Evolutionary conservation across 2,329 filamentous ascomycete species (phyloP).

Genomic region (Raffaelea deltoideospora): DNA sequence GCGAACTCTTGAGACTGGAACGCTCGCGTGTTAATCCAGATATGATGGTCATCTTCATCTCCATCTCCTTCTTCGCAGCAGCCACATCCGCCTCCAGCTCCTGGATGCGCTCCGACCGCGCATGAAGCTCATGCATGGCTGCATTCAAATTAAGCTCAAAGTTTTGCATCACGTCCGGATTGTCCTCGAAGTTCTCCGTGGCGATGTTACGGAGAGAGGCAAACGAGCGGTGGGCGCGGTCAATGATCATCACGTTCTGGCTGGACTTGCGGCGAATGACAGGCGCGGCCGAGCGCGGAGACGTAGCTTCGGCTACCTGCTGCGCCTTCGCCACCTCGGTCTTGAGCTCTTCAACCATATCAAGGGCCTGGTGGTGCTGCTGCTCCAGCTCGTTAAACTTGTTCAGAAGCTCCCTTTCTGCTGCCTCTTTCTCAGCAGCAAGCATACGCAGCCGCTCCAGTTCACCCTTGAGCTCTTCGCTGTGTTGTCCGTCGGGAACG

Average conservation of each 20-base stretch:
- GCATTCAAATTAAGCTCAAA: conserved; percentile 87
- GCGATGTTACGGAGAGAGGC: conserved; percentile 81
- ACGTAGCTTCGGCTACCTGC: conserved; percentile 37
- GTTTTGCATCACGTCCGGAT: conserved; percentile 75
- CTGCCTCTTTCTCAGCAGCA: conserved; percentile 61
- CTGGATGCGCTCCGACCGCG: conserved; percentile 76
- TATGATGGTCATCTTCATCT: conserved; percentile 91
- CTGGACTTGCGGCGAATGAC: conserved; percentile 88
- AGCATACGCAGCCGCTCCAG: conserved; percentile 55
- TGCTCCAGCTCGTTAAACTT: conserved; percentile 74
- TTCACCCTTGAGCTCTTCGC: conserved; percentile 38
- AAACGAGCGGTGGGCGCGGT: conserved; percentile 83
- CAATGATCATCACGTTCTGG: conserved; percentile 72
- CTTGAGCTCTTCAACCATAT: conserved; percentile 83
- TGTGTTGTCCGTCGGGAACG: not conserved
- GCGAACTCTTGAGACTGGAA: conserved; percentile 69
- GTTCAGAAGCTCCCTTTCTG: conserved; percentile 55
- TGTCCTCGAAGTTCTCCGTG: conserved; percentile 65
- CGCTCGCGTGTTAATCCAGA: conserved; percentile 85
- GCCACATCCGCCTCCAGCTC: conserved; percentile 75
- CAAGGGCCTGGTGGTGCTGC: conserved; percentile 67
- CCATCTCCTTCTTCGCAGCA: conserved; percentile 86
- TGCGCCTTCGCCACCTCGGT: conserved; percentile 70
- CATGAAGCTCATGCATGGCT: conserved; percentile 83
- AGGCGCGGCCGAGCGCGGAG: conserved; percentile 51